Percentiles rank a stretch among this genome's conserved stretches.
phyloP scores from a whole-genome alignment of 768 basidiomycete genomes.

The Termitomyces heimii region DNA sequence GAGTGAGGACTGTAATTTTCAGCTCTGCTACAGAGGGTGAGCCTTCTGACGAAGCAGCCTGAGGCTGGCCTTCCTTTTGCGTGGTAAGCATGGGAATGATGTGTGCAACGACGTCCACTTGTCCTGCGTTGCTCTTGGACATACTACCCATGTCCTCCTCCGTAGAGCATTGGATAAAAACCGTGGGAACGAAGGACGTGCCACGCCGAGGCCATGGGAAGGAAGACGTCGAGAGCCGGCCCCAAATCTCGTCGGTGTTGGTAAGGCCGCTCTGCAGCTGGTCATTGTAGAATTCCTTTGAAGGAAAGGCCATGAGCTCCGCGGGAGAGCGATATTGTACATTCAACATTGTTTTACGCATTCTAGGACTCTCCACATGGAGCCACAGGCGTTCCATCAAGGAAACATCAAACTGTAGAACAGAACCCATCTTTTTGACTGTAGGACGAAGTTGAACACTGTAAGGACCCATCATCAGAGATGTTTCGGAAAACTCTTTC shows the following conservation, averaged over 20 bases:
- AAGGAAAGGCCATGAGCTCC: slow-evolving; percentile 56
- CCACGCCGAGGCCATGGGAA: slow-evolving; percentile 54
- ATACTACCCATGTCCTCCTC: slow-evolving; percentile 55
- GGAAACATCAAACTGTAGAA: slow-evolving; percentile 53
- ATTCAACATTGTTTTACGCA: slow-evolving; percentile 59
- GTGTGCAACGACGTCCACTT: slow-evolving; percentile 45
- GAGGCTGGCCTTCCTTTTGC: slow-evolving; percentile 12
- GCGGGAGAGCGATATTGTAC: slow-evolving; percentile 63
- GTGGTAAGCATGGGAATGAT: slow-evolving; percentile 38
- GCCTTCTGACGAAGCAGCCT: slow-evolving; percentile 9
- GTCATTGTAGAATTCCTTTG: slow-evolving; percentile 56
- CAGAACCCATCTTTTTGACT: slow-evolving; percentile 52
- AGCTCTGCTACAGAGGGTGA: slow-evolving; percentile 13
- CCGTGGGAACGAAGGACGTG: slow-evolving; percentile 39
- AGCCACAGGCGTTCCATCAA: slow-evolving; percentile 57
- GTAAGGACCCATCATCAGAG: not conserved
- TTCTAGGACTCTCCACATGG: slow-evolving; percentile 23
- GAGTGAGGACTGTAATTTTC: slow-evolving; percentile 48
- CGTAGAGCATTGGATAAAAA: slow-evolving; percentile 49
- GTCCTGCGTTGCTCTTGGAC: slow-evolving; percentile 59
- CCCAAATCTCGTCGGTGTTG: slow-evolving; percentile 28
- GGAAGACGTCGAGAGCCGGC: slow-evolving; percentile 27
- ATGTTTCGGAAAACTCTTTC: not conserved
- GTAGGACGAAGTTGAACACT: slow-evolving; percentile 68
- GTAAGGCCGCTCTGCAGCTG: slow-evolving; percentile 41